Evolutionary conservation across 257 asterid species (phyloP).

Genomic region (Solanum phureja): DNA sequence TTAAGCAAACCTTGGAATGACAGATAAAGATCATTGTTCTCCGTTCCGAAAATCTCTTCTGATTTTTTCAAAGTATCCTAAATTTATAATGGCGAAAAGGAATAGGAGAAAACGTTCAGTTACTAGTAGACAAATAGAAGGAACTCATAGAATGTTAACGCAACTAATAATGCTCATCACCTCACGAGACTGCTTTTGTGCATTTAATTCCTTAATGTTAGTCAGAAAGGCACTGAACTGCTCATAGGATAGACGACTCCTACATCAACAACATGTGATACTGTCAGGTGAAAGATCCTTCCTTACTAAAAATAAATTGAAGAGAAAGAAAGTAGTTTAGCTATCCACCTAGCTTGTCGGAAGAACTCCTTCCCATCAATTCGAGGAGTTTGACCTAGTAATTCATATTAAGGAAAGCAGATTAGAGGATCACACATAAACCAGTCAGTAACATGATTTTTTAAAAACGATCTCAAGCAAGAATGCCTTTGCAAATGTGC

Average conservation of each 20-base stretch:
- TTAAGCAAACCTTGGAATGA: constrained; percentile 88
- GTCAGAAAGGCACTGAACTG: constrained; percentile 90
- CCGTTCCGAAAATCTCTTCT: constrained; percentile 77
- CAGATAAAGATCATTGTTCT: constrained; percentile 81
- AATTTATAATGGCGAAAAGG: background rate
- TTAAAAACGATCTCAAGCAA: background rate
- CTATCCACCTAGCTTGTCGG: constrained; percentile 87
- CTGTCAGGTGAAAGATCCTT: constrained; percentile 7
- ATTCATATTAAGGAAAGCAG: background rate
- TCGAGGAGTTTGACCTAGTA: constrained; percentile 77
- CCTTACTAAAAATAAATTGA: background rate
- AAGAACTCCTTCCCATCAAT: constrained; percentile 94
- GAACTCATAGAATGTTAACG: background rate
- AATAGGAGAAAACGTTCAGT: background rate
- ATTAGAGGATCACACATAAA: background rate
- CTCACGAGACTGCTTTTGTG: constrained; percentile 96
- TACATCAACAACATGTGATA: constrained; percentile 22
- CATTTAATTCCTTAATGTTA: constrained; percentile 79
- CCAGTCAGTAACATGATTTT: background rate
- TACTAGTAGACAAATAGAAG: background rate
- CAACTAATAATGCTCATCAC: constrained; percentile 14
- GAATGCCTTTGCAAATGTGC: background rate
- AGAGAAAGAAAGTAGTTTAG: background rate
- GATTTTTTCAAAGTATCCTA: constrained; percentile 85
- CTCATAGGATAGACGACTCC: constrained; percentile 91